Evolutionary conservation across 352 stramenopile species (phyloP).

Genomic region (Hyphochytrium catenoides): DNA sequence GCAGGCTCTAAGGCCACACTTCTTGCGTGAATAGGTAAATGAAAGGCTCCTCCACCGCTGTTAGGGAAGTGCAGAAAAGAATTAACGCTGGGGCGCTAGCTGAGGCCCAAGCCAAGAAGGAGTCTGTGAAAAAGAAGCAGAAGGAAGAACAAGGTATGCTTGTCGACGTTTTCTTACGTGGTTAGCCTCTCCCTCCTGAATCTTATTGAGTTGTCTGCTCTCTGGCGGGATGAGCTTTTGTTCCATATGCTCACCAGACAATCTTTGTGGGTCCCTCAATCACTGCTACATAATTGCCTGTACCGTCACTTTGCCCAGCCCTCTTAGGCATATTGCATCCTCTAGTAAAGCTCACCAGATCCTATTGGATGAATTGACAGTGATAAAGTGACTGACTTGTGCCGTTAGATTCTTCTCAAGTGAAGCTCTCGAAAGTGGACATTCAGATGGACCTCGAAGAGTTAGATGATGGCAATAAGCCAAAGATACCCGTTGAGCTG

Average conservation of each 20-base stretch:
- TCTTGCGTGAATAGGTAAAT: not conserved
- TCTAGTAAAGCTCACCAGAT: not conserved
- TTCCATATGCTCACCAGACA: constrained; percentile 6
- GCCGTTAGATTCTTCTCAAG: constrained; percentile 25
- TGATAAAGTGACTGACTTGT: not conserved
- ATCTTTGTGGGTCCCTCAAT: not conserved
- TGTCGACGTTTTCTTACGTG: too few species aligned
- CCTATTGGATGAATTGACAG: not conserved
- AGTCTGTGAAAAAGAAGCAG: constrained; percentile 3
- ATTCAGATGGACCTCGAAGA: constrained; percentile 36
- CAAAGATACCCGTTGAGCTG: constrained; percentile 39
- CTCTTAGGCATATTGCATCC: too few species aligned
- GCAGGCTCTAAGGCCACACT: not conserved
- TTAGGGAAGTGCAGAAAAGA: constrained; percentile 22
- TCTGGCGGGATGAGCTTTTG: too few species aligned
- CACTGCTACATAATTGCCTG: not conserved
- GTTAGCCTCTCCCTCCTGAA: too few species aligned
- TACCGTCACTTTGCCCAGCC: too few species aligned
- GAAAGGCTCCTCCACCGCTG: constrained; percentile 10
- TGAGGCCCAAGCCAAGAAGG: constrained; percentile 16
- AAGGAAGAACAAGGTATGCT: constrained; percentile 18
- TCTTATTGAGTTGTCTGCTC: too few species aligned
- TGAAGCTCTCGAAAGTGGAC: constrained; percentile 24
- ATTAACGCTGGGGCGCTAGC: not conserved
- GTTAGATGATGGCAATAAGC: constrained; percentile 11